Percentiles rank a stretch among this genome's conserved stretches.
Conservation (phyloP, 2,329 filamentous ascomycete species). For the Pseudogymnoascus sp. region DNA sequence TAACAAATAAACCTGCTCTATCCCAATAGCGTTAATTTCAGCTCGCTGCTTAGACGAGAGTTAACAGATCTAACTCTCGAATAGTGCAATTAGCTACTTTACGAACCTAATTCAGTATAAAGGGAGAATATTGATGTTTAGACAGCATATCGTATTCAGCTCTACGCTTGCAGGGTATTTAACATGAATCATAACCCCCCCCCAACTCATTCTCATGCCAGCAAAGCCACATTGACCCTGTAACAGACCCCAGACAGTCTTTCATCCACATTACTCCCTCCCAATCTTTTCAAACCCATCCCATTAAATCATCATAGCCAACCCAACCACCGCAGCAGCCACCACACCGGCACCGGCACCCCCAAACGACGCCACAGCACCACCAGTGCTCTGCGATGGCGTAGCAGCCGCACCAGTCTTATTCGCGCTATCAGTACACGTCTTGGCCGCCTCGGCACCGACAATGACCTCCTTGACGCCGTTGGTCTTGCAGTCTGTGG, state of each 20-base stretch:
- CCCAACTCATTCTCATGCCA: not conserved
- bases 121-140: not conserved
- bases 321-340: not conserved
- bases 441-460: constrained; percentile 16
- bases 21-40: too few relatives aligned
- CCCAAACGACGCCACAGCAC: not conserved
- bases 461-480: constrained; percentile 40
- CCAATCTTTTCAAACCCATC: not conserved
- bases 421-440: not conserved
- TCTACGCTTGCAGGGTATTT: not conserved
- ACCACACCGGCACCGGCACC: not conserved
- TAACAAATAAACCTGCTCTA: too few relatives aligned
- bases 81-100: too few relatives aligned
- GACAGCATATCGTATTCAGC: not conserved
- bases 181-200: not conserved
- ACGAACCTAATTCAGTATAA: too few relatives aligned
- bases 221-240: not conserved
- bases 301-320: not conserved
- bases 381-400: not conserved
- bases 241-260: not conserved
- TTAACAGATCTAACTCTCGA: too few relatives aligned
- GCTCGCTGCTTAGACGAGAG: too few relatives aligned
- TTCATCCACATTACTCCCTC: not conserved
- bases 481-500: constrained; percentile 50
- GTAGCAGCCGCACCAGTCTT: not conserved